Conservation (phyloP, 1,284 basidiomycete species). For the Mycosarcoma mackinlayi region DNA sequence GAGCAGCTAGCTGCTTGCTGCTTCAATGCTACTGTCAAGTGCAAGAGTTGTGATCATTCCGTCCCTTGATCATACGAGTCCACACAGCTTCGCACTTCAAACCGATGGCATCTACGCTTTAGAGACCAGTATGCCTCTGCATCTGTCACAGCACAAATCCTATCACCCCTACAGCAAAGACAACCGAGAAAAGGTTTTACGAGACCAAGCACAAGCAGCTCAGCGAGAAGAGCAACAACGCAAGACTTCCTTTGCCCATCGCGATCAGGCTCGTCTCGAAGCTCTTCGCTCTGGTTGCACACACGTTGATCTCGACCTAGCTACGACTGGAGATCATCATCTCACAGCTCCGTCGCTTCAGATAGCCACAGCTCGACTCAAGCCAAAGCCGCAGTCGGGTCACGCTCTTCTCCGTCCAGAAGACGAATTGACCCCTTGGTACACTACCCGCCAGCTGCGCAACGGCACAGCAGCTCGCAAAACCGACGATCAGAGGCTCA, state of each 20-base stretch:
- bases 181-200: conserved; percentile 8
- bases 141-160: conserved; percentile 31
- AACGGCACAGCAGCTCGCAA: conserved; percentile 50
- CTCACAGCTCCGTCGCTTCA: not conserved
- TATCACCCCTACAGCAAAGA: conserved; percentile 22
- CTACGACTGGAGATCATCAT: not conserved
- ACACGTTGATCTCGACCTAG: not conserved
- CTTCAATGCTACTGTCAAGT: too few relatives aligned
- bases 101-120: not conserved
- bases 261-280: conserved; percentile 18
- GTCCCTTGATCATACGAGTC: too few relatives aligned
- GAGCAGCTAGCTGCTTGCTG: too few relatives aligned
- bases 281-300: conserved; percentile 12
- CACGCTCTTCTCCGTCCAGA: conserved; percentile 25
- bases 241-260: conserved; percentile 10
- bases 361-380: too few relatives aligned
- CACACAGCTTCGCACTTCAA: too few relatives aligned
- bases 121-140: conserved; percentile 27
- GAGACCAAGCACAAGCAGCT: conserved; percentile 8
- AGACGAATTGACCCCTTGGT: conserved; percentile 62
- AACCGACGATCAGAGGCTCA: conserved; percentile 48
- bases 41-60: too few relatives aligned
- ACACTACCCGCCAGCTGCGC: conserved; percentile 34
- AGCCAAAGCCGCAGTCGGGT: conserved; percentile 1
- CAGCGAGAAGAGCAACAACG: conserved; percentile 11